Percentiles rank a stretch among this genome's conserved stretches.
Evolutionary conservation across 208 protist species (phyloP).

Genomic region (Trypanosoma platydactyli): DNA sequence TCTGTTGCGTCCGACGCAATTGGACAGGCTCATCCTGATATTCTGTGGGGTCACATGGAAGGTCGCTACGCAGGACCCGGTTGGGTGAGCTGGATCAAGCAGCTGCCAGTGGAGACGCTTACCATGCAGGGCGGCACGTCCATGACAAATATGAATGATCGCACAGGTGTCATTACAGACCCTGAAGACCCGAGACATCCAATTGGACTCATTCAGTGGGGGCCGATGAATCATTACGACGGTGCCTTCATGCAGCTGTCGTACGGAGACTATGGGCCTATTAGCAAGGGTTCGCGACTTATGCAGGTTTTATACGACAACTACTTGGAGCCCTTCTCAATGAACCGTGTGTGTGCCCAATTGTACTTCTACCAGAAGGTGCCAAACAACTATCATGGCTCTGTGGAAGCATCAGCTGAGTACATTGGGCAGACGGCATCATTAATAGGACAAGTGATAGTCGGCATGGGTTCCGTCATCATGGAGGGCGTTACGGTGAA

Average conservation of each 20-base stretch:
- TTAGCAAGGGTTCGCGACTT: slow-evolving; percentile 60
- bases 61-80: slow-evolving; percentile 80
- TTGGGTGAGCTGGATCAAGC: slow-evolving; percentile 72
- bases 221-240: slow-evolving; percentile 58
- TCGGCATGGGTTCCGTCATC: slow-evolving; percentile 71
- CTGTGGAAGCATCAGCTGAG: slow-evolving; percentile 74
- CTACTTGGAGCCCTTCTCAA: slow-evolving; percentile 88
- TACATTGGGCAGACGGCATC: slow-evolving; percentile 84
- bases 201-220: slow-evolving; percentile 64
- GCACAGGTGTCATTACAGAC: slow-evolving; percentile 69
- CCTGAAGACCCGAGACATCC: slow-evolving; percentile 86
- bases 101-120: slow-evolving; percentile 70
- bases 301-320: slow-evolving; percentile 90
- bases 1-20: slow-evolving; percentile 56
- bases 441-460: slow-evolving; percentile 76
- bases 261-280: slow-evolving; percentile 61
- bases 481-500: slow-evolving; percentile 88
- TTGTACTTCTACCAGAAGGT: slow-evolving; percentile 85
- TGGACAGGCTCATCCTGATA: slow-evolving; percentile 78
- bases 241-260: slow-evolving; percentile 68
- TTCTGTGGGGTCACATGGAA: slow-evolving; percentile 82
- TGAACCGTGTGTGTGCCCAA: slow-evolving; percentile 87
- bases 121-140: slow-evolving; percentile 73
- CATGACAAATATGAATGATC: slow-evolving; percentile 82
- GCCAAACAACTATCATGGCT: slow-evolving; percentile 87